These are phyloP conservation scores for Chalciporus pseudorubinellus DNA, from an alignment of 768 basidiomycete species.

Conservation along the genomic window DNA sequence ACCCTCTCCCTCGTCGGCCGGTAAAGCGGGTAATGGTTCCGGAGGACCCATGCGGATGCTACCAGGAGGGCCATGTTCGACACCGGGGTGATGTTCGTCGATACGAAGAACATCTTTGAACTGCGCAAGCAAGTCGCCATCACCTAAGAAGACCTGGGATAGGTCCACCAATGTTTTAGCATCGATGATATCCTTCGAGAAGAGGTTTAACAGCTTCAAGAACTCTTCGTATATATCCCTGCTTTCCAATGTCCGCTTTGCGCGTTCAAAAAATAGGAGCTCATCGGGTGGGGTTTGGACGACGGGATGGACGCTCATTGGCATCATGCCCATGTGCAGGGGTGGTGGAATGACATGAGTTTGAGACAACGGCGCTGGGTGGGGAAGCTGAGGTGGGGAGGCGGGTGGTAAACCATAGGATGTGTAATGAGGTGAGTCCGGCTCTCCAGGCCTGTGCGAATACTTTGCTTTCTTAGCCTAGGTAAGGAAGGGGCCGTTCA, in stretches of 20 bases:
- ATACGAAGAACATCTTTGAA: conserved; percentile 87
- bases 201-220: conserved; percentile 87
- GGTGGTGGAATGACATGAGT: conserved; percentile 31
- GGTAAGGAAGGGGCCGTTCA: conserved; percentile 5
- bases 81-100: conserved; percentile 60
- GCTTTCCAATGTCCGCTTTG: conserved; percentile 75
- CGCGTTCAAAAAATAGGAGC: conserved; percentile 90
- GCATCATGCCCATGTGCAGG: conserved; percentile 28
- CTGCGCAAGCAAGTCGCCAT: conserved; percentile 72
- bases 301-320: conserved; percentile 26
- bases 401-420: conserved; percentile 45
- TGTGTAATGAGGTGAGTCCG: conserved; percentile 44
- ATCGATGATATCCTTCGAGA: conserved; percentile 90
- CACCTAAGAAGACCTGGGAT: conserved; percentile 78
- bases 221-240: conserved; percentile 89
- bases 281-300: conserved; percentile 60
- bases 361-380: conserved; percentile 17
- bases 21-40: conserved; percentile 73
- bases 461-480: conserved; percentile 66
- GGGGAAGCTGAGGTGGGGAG: conserved; percentile 33
- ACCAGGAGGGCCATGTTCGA: conserved; percentile 72
- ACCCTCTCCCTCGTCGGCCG: conserved; percentile 82
- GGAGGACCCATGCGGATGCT: conserved; percentile 75
- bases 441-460: conserved; percentile 58
- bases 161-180: conserved; percentile 76